Percentiles rank a stretch among this genome's conserved stretches.
Conservation (phyloP, 2,329 filamentous ascomycete genomes). For the Bisporella sp. region DNA sequence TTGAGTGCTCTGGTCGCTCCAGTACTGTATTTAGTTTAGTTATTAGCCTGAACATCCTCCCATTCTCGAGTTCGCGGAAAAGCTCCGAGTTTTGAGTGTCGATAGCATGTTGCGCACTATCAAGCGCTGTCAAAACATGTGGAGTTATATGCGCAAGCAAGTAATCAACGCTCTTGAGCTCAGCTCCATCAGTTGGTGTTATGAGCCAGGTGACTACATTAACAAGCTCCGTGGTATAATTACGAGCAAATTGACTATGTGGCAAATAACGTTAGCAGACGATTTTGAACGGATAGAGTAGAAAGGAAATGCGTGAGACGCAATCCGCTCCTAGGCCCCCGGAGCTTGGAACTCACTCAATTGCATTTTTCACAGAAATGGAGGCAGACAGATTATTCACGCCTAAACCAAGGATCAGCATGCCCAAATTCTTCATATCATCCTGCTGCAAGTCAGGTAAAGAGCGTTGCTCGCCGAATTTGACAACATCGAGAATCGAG, state of each 20-base stretch:
- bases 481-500: slow-evolving; percentile 81
- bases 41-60: slow-evolving; percentile 69
- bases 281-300: background rate
- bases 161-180: slow-evolving; percentile 68
- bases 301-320: no score
- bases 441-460: slow-evolving; percentile 77
- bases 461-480: slow-evolving; percentile 65
- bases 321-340: no score
- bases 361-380: slow-evolving; percentile 55
- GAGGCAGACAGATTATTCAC: slow-evolving; percentile 52
- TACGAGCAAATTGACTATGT: slow-evolving; percentile 55
- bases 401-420: slow-evolving; percentile 75
- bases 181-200: slow-evolving; percentile 49
- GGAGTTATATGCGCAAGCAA: slow-evolving; percentile 73
- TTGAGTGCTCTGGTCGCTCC: slow-evolving; percentile 79
- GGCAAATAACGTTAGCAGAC: background rate
- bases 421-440: slow-evolving; percentile 79
- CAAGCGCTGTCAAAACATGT: slow-evolving; percentile 68
- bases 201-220: slow-evolving; percentile 80
- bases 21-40: slow-evolving; percentile 84
- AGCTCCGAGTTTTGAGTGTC: slow-evolving; percentile 70
- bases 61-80: slow-evolving; percentile 81
- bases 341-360: slow-evolving; percentile 42
- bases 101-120: slow-evolving; percentile 70
- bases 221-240: slow-evolving; percentile 71